Base-by-base conservation (phyloP, 2,329 filamentous ascomycete genomes). In the Apiospora kogelbergensis region DNA sequence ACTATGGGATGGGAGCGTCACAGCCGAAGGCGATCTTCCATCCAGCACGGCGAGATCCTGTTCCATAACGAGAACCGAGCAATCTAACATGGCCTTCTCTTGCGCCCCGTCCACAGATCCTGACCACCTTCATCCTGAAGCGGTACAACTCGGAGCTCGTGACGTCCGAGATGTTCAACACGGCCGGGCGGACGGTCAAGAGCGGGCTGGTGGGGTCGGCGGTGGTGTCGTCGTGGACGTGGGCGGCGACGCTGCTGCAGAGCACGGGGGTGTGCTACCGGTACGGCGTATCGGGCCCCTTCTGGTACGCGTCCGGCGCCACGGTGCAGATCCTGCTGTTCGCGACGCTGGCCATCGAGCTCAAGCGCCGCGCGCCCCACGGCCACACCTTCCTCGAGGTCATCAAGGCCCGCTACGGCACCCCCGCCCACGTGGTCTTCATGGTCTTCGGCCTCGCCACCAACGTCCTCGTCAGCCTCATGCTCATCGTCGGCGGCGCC, bases 141-240 rank as follows among this genome's bases (percentile, higher is more conserved):
- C 46, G 80, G 24, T 84, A 84, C 73, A 84, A 84, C 68, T 74
- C 78, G 65, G 94, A 96, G 79, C 84, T 95, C 3, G 94, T 97
- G 79, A 97, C 95, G 0, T 95, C 92, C 0, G 94, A 97, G 82
- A 96, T 94, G 89, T 97, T 97, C 84, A 94, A 88, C 72, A 97
- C 94, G 0, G 94, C 94, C 65, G 94, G 94, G 22, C 86, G 95
- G 71, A 94, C 93, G 1, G 93, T 97, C 73, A 97, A 97, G 78
- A 94, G 93, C 10, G 95, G 94, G 57, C 85, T 97, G 17, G 93
- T 97, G 0, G 93, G 93, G 13, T 93, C 93, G 6, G 94, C 94
- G 20, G 94, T 97, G n/a, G 93, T 97, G 3, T 95, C 92, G 20
- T 94, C 91, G 6, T 97, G 95, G 94, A 97, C 94, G 0, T 97